Conservation (phyloP, 345 rosid species). For the Viola odorata region DNA sequence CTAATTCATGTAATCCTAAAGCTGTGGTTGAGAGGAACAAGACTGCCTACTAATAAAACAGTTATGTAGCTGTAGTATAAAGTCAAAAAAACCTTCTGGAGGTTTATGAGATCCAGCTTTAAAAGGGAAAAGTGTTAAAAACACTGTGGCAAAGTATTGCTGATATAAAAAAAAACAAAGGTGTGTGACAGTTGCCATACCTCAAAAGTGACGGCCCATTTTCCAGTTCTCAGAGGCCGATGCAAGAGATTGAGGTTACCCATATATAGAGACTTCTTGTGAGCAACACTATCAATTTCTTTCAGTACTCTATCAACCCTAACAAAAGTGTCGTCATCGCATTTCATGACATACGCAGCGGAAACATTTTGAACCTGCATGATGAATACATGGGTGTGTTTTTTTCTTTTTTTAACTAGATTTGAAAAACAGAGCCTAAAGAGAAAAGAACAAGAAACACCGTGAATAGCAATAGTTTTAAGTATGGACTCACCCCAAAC, state of each 20-base stretch:
- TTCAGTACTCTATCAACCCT: conserved; percentile 73
- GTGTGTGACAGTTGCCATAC: conserved; percentile 27
- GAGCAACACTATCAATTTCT: conserved; percentile 60
- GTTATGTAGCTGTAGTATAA: too few relatives aligned
- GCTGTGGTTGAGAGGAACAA: too few relatives aligned
- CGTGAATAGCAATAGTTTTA: not conserved
- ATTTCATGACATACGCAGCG: conserved; percentile 81
- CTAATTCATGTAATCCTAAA: not conserved
- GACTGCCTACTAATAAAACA: too few relatives aligned
- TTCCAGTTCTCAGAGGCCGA: conserved; percentile 86
- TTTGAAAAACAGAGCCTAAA: too few relatives aligned
- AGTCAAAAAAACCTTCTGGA: too few relatives aligned
- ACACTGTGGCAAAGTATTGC: not conserved
- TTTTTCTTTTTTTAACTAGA: conserved; percentile 2
- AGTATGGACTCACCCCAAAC: conserved; percentile 69
- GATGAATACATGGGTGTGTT: not conserved
- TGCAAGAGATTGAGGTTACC: conserved; percentile 93
- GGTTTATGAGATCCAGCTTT: too few relatives aligned
- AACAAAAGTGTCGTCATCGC: conserved; percentile 93
- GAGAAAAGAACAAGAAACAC: too few relatives aligned
- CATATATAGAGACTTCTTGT: conserved; percentile 77
- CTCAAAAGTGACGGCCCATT: conserved; percentile 96
- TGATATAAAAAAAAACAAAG: conserved; percentile 6
- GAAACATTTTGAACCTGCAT: conserved; percentile 80
- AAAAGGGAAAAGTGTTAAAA: not conserved